Evolutionary conservation across 257 asterid genomes (phyloP), one percentile per base, ranked within the genome.

Genomic region (Catharanthus roseus): DNA sequence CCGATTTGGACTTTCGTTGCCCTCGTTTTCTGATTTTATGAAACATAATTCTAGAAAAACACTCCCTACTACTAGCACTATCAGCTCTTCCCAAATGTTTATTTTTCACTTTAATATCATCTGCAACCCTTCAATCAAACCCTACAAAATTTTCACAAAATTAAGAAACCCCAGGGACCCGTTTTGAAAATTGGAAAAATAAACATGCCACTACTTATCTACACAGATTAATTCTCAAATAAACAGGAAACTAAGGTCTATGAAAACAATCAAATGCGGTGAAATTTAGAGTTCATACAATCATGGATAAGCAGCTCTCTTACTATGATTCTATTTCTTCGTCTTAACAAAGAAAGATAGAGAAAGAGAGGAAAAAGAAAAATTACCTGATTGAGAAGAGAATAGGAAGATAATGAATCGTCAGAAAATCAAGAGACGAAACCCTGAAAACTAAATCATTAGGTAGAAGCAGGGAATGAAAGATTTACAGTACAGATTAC

Each of bases 1-100:
- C 82, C 3, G 75, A 61, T 73, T 78, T 78, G 9, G 82, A 78
- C 63, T 78, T 78, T 36, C 62, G 57, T 7, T 63, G 71, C 71
- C 81, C 75, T 44, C 68, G 62, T 63, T 78, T 78, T 60, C 74
- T 78, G 39, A 74, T 62, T 62, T 78, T 78, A 41, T 69, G 57
- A 62, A 78, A 78, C 82, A 78, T 78, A 13, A 51, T 63, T 61
- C 34, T 67, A 19, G 33, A 54, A 49, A 65, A 39, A 45, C 71
- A 38, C 42, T 38, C 8, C 42, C 4, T 34, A 51, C 55, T 33
- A 67, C 34, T 3, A 53, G 12, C 44, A 24, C 69, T 24, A 71
- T 13, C 23, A 15, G 8, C 24, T 49, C 24, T 49, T 49, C 19
- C 45, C 38, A 13, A 42, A 24, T 29, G 39, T 47, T 41, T 49